Evolutionary conservation across 352 stramenopile genomes (phyloP), one percentile per base, ranked within the genome.

Genomic region (Globisporangium splendens): DNA sequence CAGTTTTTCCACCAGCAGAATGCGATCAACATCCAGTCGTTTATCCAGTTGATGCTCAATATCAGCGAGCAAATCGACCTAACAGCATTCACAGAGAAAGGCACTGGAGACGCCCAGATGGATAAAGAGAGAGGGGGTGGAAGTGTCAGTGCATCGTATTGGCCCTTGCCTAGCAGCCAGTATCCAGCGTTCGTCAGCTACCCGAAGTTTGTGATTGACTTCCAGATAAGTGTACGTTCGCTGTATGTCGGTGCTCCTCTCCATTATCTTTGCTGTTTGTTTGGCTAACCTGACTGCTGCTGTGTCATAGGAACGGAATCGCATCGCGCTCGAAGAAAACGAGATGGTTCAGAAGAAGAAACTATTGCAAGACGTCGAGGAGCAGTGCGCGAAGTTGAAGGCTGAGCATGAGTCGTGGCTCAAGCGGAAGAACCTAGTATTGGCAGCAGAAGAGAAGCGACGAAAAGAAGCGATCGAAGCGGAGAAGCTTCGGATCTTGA

Each of bases 1-100:
- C 80, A 89, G 22, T 93, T 93, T 56, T 94, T 95, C 56, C 81
- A 92, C 38, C 83, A 93, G 61, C 86, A 95, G 28, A 93, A 92
- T 22, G 77, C 80, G 1, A 71, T 96, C 31, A 69, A 95, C 46
- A 82, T 93, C 12, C 66, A 89, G 44, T 65, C 77, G 20, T 89
- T 89, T 54, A 43, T 91, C 8, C 83, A 90, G 51, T 46, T 93
- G 21, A 61, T 91, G 61, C 70, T 80, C 53, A 88, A 86, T 33
- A 33, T 90, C 12, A 61, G 64, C 22, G 46, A 78, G 20, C 74
- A 79, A 22, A 42, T 84, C 10, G 59, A 83, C 38, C 11, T 77
- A 20, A 71, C 50, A 18, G 54, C 57, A n/a, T 77, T 73, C 56
- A 56, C 28, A n/a, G 59, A 44, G 8, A 15, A 53, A 10, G 46